Evolutionary conservation across 1,284 basidiomycete species (phyloP).

Genomic region (Volvariella surrecta): DNA sequence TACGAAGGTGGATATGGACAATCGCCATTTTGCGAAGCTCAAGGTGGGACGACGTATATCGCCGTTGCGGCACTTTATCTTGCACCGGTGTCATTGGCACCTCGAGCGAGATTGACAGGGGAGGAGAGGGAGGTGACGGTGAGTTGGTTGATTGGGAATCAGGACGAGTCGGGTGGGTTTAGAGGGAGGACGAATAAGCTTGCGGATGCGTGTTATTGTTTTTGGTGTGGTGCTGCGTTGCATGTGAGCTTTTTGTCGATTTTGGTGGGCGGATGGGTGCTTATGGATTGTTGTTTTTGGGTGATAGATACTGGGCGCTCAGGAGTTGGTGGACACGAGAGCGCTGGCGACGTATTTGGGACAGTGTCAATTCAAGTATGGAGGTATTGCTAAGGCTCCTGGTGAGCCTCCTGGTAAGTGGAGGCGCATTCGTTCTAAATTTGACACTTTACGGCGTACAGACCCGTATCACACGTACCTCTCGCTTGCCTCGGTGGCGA

Average conservation of each 20-base stretch:
- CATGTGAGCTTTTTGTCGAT: slow-evolving; percentile 39
- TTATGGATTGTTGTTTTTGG: slow-evolving; percentile 1
- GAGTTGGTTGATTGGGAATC: slow-evolving; percentile 74
- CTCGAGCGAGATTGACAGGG: slow-evolving; percentile 24
- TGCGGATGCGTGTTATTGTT: slow-evolving; percentile 90
- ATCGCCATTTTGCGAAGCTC: slow-evolving; percentile 73
- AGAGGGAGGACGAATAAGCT: slow-evolving; percentile 80
- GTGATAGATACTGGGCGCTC: slow-evolving; percentile 64
- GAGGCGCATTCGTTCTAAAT: neutral
- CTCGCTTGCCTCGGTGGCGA: slow-evolving; percentile 70
- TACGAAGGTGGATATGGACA: slow-evolving; percentile 94
- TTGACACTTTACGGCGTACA: slow-evolving; percentile 13
- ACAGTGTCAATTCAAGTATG: slow-evolving; percentile 75
- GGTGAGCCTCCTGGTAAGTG: slow-evolving; percentile 68
- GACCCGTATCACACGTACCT: slow-evolving; percentile 92
- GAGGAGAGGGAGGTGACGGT: slow-evolving; percentile 45
- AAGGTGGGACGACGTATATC: slow-evolving; percentile 93
- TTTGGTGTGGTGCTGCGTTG: slow-evolving; percentile 84
- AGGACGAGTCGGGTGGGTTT: slow-evolving; percentile 67
- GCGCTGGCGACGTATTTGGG: slow-evolving; percentile 59
- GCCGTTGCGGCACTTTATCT: slow-evolving; percentile 73
- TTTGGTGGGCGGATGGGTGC: too few relatives aligned
- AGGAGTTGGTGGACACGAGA: slow-evolving; percentile 43
- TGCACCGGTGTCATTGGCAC: slow-evolving; percentile 19
- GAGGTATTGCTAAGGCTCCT: slow-evolving; percentile 79